Conservation (phyloP, 108 stramenopile species). For the Fistulifera pelliculosa region DNA sequence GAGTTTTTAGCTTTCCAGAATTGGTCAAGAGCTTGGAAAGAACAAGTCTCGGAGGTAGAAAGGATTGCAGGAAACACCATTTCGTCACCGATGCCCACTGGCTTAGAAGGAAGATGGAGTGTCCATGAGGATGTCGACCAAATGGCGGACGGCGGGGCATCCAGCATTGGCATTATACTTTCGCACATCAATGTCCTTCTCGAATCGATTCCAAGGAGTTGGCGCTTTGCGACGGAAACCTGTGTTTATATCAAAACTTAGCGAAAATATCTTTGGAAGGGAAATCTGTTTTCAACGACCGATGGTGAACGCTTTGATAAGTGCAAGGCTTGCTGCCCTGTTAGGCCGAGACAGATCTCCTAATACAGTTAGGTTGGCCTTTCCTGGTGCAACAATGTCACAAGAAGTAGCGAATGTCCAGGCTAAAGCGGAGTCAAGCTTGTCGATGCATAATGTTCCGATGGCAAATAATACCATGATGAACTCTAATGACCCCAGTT, state of each 20-base stretch:
- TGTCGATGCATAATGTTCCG: constrained; percentile 31
- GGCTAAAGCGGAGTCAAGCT: constrained; percentile 37
- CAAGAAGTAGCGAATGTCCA: constrained; percentile 49
- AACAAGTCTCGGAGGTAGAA: background rate
- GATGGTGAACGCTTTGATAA: constrained; percentile 59
- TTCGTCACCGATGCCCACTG: constrained; percentile 10
- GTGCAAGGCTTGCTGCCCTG: constrained; percentile 54
- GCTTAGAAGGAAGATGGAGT: constrained; percentile 13
- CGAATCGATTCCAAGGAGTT: constrained; percentile 51
- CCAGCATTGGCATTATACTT: constrained; percentile 58
- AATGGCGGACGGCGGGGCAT: constrained; percentile 15
- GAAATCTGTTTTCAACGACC: constrained; percentile 42
- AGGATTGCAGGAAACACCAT: constrained; percentile 17
- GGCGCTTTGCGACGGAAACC: constrained; percentile 55
- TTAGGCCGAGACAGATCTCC: constrained; percentile 55
- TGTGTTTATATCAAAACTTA: constrained; percentile 62
- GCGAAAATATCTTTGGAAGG: constrained; percentile 28
- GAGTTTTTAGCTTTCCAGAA: constrained; percentile 40
- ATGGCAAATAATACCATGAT: constrained; percentile 32
- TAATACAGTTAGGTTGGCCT: constrained; percentile 24
- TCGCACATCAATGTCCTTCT: constrained; percentile 53
- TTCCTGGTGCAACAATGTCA: constrained; percentile 62
- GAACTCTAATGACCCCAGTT: constrained; percentile 27
- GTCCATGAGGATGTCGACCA: constrained; percentile 9
- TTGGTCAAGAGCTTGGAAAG: constrained; percentile 55